Evolutionary conservation across 331 rosid species (phyloP).

Genomic region (Saraca asoca): DNA sequence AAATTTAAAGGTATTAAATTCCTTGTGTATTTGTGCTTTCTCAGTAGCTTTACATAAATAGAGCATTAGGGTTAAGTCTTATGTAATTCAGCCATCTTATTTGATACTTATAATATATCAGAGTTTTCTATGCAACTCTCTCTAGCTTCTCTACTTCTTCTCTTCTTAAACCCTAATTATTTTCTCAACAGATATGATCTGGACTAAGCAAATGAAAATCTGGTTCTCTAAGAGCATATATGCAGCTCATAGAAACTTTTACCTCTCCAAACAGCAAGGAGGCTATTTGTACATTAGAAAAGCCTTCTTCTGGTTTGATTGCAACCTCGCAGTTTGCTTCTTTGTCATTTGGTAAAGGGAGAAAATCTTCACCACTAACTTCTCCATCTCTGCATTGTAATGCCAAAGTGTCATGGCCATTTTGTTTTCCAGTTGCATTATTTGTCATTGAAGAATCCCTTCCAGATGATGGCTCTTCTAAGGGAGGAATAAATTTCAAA

Average conservation of each 20-base stretch:
- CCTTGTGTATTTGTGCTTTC: too few species aligned
- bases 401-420: conserved; percentile 40
- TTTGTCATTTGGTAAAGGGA: conserved; percentile 41
- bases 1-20: too few species aligned
- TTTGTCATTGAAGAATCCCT: conserved; percentile 36
- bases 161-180: too few species aligned
- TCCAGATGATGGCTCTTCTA: conserved; percentile 48
- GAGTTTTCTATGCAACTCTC: too few species aligned
- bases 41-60: too few species aligned
- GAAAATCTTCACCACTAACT: conserved; percentile 36
- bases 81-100: too few species aligned
- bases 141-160: too few species aligned
- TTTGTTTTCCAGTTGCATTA: conserved; percentile 40
- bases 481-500: conserved; percentile 33
- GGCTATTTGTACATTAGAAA: conserved; percentile 55
- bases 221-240: conserved; percentile 49
- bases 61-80: too few species aligned
- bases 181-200: too few species aligned
- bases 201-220: conserved; percentile 58
- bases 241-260: conserved; percentile 65
- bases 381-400: conserved; percentile 36
- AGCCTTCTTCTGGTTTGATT: conserved; percentile 35
- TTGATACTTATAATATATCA: too few species aligned
- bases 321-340: conserved; percentile 36
- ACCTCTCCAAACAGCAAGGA: conserved; percentile 70